A percentile compares a stretch with the other conserved stretches of the same genome.
These are phyloP conservation scores for Clavispora phyllophila DNA, from an alignment of 805 yeast species.

Conservation along the genomic window DNA sequence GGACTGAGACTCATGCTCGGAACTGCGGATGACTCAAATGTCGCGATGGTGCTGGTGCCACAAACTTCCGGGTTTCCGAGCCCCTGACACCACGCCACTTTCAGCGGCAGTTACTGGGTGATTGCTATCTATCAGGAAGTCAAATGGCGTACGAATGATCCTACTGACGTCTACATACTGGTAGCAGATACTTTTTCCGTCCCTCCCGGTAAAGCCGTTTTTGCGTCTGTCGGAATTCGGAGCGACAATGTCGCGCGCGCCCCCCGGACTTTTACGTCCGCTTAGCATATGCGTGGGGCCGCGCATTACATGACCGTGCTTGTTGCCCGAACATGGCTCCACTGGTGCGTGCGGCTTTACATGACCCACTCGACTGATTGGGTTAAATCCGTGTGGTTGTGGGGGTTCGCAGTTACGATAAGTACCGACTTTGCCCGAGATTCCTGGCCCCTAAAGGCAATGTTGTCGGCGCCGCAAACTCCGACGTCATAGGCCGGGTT, in stretches of 20 bases:
- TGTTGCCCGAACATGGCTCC: not conserved
- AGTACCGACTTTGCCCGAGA: not conserved
- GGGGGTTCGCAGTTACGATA: no score
- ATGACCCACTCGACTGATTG: no score
- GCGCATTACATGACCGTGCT: not conserved
- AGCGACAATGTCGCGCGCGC: slow-evolving; percentile 1
- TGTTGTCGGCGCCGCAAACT: not conserved
- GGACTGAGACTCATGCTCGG: slow-evolving; percentile 4
- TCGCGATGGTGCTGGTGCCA: not conserved
- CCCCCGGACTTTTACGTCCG: not conserved
- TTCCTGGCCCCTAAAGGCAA: not conserved
- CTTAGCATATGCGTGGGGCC: not conserved
- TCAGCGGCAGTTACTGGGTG: no score
- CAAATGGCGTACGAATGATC: no score
- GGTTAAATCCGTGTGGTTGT: no score
- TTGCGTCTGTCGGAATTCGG: not conserved
- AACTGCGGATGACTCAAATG: slow-evolving; percentile 4
- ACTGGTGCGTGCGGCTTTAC: not conserved
- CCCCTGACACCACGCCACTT: not conserved
- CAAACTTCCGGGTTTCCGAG: not conserved
- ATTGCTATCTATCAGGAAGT: no score
- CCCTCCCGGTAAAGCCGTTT: no score
- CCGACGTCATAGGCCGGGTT: not conserved
- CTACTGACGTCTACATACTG: no score
- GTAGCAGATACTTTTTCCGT: no score